phyloP scores from a whole-genome alignment of 176 grass and related monocot species.

The Bonia amplexicaulis region DNA sequence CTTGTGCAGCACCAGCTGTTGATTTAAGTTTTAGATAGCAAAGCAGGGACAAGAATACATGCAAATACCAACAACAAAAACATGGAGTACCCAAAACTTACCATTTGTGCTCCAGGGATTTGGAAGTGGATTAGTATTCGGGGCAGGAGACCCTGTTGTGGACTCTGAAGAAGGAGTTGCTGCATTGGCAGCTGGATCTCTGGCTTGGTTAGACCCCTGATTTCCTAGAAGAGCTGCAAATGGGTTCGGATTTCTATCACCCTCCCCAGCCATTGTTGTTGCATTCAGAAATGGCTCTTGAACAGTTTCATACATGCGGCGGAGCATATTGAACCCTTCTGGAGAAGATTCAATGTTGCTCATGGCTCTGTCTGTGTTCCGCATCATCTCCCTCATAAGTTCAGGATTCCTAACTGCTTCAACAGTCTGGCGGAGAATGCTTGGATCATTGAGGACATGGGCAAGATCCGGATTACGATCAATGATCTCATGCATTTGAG shows the following conservation, averaged over 20 bases:
- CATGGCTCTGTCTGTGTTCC: slow-evolving; percentile 84
- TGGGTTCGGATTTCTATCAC: slow-evolving; percentile 48
- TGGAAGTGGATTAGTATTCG: slow-evolving; percentile 77
- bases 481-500: slow-evolving; percentile 81
- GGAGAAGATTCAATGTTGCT: slow-evolving; percentile 83
- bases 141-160: slow-evolving; percentile 47
- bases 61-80: background rate
- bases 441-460: slow-evolving; percentile 78
- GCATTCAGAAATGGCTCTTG: slow-evolving; percentile 85
- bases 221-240: slow-evolving; percentile 65
- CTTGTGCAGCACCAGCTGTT: slow-evolving; percentile 53
- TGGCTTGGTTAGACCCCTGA: slow-evolving; percentile 42
- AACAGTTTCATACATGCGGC: slow-evolving; percentile 85
- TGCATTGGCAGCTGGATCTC: slow-evolving; percentile 48
- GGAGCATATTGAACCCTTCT: slow-evolving; percentile 84
- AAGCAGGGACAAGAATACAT: slow-evolving; percentile 3
- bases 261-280: slow-evolving; percentile 66
- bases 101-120: slow-evolving; percentile 68
- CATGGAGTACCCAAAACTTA: slow-evolving; percentile 26
- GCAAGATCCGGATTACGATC: slow-evolving; percentile 84
- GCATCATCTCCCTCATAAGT: slow-evolving; percentile 90
- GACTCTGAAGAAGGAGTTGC: slow-evolving; percentile 34
- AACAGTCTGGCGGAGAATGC: slow-evolving; percentile 67
- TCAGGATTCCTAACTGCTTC: slow-evolving; percentile 81
- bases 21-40: slow-evolving; percentile 4